Percentiles rank a stretch among this genome's conserved stretches.
These are phyloP conservation scores for Solanum chilense DNA, from an alignment of 257 asterid species.

Conservation along the genomic window DNA sequence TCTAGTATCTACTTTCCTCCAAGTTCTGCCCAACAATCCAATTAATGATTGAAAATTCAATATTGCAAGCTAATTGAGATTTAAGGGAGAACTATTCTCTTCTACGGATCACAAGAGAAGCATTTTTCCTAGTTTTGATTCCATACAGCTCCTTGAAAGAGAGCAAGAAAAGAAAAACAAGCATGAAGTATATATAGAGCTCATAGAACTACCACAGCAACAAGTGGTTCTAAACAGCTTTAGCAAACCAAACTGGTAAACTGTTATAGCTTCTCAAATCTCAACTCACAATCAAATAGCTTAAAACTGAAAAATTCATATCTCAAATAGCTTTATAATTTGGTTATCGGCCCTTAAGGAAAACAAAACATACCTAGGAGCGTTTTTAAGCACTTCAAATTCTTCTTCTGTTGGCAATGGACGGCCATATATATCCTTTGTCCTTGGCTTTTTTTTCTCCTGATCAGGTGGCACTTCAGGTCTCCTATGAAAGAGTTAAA, in stretches of 20 bases:
- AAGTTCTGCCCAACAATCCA: not conserved
- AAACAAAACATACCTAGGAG: constrained; percentile 57
- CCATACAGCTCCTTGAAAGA: not conserved
- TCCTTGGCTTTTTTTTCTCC: constrained; percentile 70
- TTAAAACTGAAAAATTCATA: not conserved
- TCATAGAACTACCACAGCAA: not conserved
- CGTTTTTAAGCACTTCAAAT: constrained; percentile 92
- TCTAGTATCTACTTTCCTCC: not conserved
- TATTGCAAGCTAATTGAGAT: not conserved
- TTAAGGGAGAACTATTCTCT: not conserved
- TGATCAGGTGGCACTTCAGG: constrained; percentile 28
- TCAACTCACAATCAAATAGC: not conserved
- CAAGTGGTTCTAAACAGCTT: not conserved
- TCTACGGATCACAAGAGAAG: not conserved
- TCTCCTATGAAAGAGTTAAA: constrained; percentile 31
- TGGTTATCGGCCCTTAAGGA: not conserved
- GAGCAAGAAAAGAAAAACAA: not conserved
- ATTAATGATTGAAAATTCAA: not conserved
- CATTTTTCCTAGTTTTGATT: not conserved
- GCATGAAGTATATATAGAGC: not conserved
- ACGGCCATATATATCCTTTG: constrained; percentile 88
- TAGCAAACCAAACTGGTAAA: not conserved
- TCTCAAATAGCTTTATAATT: not conserved
- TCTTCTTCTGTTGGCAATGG: constrained; percentile 91
- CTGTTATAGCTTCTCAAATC: not conserved